Conservation (phyloP, 768 basidiomycete species). For the Leccinum longicurvipes region DNA sequence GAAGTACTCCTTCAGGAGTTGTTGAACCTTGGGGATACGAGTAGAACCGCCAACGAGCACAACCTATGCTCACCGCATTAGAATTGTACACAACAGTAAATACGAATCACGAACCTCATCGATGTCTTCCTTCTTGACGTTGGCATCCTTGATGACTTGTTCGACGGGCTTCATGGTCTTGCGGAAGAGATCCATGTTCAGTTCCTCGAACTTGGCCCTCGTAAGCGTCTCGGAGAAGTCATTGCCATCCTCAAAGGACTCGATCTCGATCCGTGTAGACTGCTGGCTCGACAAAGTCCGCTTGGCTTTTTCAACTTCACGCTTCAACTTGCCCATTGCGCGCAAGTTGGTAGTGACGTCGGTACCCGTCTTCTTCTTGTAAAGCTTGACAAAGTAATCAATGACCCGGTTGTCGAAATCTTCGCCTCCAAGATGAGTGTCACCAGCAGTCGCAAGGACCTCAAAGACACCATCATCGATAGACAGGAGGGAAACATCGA, state of each 20-base stretch:
- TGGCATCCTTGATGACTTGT: conserved; percentile 96
- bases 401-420: conserved; percentile 95
- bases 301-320: conserved; percentile 93
- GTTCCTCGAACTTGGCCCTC: conserved; percentile 97
- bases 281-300: conserved; percentile 91
- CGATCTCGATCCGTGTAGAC: conserved; percentile 89
- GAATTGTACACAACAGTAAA: fast-evolving
- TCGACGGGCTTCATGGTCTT: conserved; percentile 99
- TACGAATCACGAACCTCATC: conserved; percentile 61
- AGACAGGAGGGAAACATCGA: conserved; percentile 95
- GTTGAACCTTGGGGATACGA: conserved; percentile 99
- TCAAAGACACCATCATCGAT: conserved; percentile 94
- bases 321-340: conserved; percentile 88
- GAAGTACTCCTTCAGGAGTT: conserved; percentile 97
- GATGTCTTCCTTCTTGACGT: conserved; percentile 96
- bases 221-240: conserved; percentile 98
- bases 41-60: conserved; percentile 97
- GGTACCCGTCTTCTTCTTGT: conserved; percentile 90
- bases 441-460: conserved; percentile 88
- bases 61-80: conserved; percentile 39
- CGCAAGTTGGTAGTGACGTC: conserved; percentile 77
- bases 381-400: conserved; percentile 82
- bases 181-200: conserved; percentile 98
- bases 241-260: conserved; percentile 92
- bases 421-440: conserved; percentile 93